These are phyloP conservation scores for Metarhizium album DNA, from an alignment of 2,329 filamentous ascomycete species.

Conservation along the genomic window DNA sequence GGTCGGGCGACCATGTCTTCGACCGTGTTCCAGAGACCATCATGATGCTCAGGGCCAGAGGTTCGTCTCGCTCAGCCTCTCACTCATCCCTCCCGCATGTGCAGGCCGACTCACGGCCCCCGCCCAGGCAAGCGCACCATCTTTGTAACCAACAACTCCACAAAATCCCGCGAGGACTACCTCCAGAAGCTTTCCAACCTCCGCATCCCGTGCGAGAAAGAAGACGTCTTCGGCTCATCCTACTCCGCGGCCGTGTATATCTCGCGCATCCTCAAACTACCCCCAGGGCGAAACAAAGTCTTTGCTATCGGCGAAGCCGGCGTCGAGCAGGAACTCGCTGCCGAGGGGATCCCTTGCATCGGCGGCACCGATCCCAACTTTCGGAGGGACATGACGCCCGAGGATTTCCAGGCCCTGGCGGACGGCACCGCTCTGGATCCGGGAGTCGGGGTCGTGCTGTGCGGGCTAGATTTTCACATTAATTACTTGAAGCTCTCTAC, in stretches of 20 bases:
- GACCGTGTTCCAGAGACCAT: conserved; percentile 78
- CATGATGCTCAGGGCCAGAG: conserved; percentile 69
- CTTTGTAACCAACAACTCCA: conserved; percentile 98
- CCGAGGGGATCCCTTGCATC: conserved; percentile 68
- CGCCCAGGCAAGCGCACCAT: conserved; percentile 72
- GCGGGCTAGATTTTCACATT: conserved; percentile 85
- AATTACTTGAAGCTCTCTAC: conserved; percentile 88
- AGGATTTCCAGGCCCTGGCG: conserved; percentile 71
- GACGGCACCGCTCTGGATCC: conserved; percentile 69
- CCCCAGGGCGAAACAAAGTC: conserved; percentile 76
- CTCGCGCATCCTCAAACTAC: conserved; percentile 75
- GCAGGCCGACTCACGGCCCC: not conserved
- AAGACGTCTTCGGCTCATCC: conserved; percentile 92
- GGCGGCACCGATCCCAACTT: conserved; percentile 76
- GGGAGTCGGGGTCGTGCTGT: conserved; percentile 80
- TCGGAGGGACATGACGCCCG: conserved; percentile 66
- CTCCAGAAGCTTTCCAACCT: conserved; percentile 78
- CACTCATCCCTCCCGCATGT: too few species aligned
- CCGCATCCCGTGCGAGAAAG: conserved; percentile 67
- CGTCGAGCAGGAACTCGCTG: conserved; percentile 76
- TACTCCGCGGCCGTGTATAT: conserved; percentile 97
- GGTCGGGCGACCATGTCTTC: conserved; percentile 89
- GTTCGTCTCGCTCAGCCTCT: conserved; percentile 29
- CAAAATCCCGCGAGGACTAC: conserved; percentile 88
- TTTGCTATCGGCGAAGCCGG: conserved; percentile 87